Conservation (phyloP, 2,329 filamentous ascomycete species). For the Talaromyces verruculosus region DNA sequence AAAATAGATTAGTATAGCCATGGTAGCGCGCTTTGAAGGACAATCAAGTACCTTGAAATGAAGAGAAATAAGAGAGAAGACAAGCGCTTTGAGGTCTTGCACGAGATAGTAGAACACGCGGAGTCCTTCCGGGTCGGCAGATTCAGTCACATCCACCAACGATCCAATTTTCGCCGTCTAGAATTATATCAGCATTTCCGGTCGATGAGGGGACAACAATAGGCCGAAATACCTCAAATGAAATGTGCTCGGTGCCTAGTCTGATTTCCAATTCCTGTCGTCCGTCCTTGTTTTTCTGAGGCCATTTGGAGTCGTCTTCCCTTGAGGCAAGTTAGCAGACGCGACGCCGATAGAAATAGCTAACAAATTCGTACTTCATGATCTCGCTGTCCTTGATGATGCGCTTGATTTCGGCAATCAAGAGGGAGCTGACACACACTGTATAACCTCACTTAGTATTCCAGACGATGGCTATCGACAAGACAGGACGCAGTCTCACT, state of each 20-base stretch:
- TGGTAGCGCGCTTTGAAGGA: neutral
- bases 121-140: slow-evolving; percentile 89
- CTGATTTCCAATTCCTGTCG: slow-evolving; percentile 95
- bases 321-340: slow-evolving; percentile 47
- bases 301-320: slow-evolving; percentile 98
- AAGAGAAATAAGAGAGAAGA: slow-evolving; percentile 92
- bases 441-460: slow-evolving; percentile 13
- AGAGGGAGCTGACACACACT: slow-evolving; percentile 94
- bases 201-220: neutral
- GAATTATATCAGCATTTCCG: neutral
- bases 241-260: slow-evolving; percentile 91
- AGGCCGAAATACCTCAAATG: slow-evolving; percentile 71
- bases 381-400: slow-evolving; percentile 98
- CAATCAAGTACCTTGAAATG: slow-evolving; percentile 77
- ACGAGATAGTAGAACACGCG: slow-evolving; percentile 98
- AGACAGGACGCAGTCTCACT: slow-evolving; percentile 60
- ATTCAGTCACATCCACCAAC: slow-evolving; percentile 93
- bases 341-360: neutral
- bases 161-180: slow-evolving; percentile 98
- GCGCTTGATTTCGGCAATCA: slow-evolving; percentile 92
- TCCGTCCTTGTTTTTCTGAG: slow-evolving; percentile 98
- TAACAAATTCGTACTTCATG: slow-evolving; percentile 67
- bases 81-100: slow-evolving; percentile 92
- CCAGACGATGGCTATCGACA: slow-evolving; percentile 7
- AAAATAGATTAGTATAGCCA: slow-evolving; percentile 5